phyloP scores from a whole-genome alignment of 2,329 filamentous ascomycete species.

The Alternaria metachromatica region DNA sequence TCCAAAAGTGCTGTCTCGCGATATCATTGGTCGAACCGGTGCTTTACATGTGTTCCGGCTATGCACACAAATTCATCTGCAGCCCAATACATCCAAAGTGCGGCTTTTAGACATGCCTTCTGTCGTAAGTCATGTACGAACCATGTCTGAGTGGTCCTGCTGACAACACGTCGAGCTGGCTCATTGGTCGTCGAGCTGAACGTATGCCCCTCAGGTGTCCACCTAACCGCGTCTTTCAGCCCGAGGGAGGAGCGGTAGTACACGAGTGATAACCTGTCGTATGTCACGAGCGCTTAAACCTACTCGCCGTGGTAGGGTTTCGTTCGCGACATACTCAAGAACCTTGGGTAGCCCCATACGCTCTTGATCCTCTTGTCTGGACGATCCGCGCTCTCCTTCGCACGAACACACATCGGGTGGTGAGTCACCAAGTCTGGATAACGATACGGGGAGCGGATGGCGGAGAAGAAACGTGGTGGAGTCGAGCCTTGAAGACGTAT shows the following conservation, averaged over 20 bases:
- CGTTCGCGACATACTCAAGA: conserved; percentile 29
- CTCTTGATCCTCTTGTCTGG: conserved; percentile 16
- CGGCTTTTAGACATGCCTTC: conserved; percentile 22
- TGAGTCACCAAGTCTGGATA: conserved; percentile 9
- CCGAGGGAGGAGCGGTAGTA: conserved; percentile 33
- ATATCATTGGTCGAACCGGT: conserved; percentile 39
- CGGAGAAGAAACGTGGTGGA: conserved; percentile 11
- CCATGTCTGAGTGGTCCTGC: conserved; percentile 23
- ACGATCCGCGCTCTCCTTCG: neutral
- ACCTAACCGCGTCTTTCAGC: conserved; percentile 27
- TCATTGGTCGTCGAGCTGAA: conserved; percentile 35
- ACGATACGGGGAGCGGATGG: conserved; percentile 16
- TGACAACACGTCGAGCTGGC: conserved; percentile 27
- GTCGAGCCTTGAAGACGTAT: conserved; percentile 10
- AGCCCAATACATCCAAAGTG: conserved; percentile 39
- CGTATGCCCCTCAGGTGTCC: conserved; percentile 19
- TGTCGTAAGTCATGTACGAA: conserved; percentile 28
- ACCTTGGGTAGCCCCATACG: conserved; percentile 30
- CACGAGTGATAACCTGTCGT: conserved; percentile 36
- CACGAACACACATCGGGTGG: neutral
- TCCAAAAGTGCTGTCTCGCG: conserved; percentile 26
- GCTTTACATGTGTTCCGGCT: conserved; percentile 42
- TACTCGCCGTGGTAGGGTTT: conserved; percentile 32
- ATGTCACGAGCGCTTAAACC: conserved; percentile 42
- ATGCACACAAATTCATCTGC: conserved; percentile 40